phyloP scores from a whole-genome alignment of 2,329 filamentous ascomycete genomes.

The Microdochium bolleyi region DNA sequence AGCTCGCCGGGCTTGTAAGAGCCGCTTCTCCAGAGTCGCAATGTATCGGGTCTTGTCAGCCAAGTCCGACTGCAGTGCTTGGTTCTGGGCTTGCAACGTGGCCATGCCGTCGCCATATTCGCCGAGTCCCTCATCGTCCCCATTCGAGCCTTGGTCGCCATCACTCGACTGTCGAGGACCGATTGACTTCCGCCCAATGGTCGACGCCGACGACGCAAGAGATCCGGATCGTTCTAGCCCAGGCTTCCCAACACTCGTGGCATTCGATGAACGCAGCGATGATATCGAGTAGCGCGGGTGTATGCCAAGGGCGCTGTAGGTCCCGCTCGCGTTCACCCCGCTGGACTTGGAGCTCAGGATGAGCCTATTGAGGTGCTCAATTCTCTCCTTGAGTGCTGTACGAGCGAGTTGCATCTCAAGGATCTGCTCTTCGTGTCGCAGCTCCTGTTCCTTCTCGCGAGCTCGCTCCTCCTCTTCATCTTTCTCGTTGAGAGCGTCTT shows the following conservation, averaged over 20 bases:
- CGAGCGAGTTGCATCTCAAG: constrained; percentile 96
- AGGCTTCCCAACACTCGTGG: constrained; percentile 52
- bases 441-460: constrained; percentile 70
- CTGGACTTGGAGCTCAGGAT: constrained; percentile 94
- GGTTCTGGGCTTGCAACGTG: constrained; percentile 75
- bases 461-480: constrained; percentile 66
- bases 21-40: constrained; percentile 80
- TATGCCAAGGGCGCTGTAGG: constrained; percentile 59
- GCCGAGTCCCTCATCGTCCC: constrained; percentile 65
- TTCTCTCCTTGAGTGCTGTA: constrained; percentile 92
- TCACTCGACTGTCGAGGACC: constrained; percentile 35
- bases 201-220: constrained; percentile 55
- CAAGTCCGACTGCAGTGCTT: constrained; percentile 88
- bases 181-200: constrained; percentile 46
- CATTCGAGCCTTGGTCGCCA: constrained; percentile 29
- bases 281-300: constrained; percentile 56
- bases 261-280: constrained; percentile 46
- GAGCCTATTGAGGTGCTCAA: constrained; percentile 90
- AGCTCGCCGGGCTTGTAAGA: constrained; percentile 82
- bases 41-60: constrained; percentile 98
- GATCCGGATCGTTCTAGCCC: constrained; percentile 58
- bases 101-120: constrained; percentile 85
- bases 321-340: constrained; percentile 77
- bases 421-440: constrained; percentile 93
- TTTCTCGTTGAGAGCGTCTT: constrained; percentile 53